Percentiles rank a stretch among this genome's conserved stretches.
Conservation (phyloP, 176 grass and related monocot species). For the Saccharum spontaneum region DNA sequence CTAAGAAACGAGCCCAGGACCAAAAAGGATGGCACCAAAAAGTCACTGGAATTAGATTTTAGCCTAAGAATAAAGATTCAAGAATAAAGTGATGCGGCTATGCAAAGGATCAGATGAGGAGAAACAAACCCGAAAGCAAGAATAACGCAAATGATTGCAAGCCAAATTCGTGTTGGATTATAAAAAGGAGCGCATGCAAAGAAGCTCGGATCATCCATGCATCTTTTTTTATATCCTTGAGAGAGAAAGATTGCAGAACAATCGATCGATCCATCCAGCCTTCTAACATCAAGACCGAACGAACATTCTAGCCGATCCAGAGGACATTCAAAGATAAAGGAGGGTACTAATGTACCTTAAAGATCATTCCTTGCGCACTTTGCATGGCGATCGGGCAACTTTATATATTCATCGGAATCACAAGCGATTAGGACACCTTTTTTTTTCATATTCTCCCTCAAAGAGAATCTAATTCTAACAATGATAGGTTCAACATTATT, state of each 20-base stretch:
- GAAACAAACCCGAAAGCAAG: conserved; percentile 16
- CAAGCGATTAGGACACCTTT: conserved; percentile 41
- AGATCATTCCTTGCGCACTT: conserved; percentile 59
- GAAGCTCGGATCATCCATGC: conserved; percentile 16
- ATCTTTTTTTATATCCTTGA: conserved; percentile 39
- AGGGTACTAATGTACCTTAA: conserved; percentile 50
- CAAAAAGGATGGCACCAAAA: conserved; percentile 32
- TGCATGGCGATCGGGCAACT: conserved; percentile 30
- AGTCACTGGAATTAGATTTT: conserved; percentile 48
- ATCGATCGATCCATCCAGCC: conserved; percentile 34
- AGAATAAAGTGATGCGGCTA: conserved; percentile 81
- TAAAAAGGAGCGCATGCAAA: conserved; percentile 27
- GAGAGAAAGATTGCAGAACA: conserved; percentile 45
- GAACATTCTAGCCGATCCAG: conserved; percentile 57
- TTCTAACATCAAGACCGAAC: conserved; percentile 38
- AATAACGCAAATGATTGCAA: conserved; percentile 38
- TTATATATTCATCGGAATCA: conserved; percentile 63
- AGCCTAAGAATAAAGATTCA: conserved; percentile 73
- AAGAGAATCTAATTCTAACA: conserved; percentile 36
- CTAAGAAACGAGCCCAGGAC: conserved; percentile 1
- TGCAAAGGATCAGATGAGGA: conserved; percentile 43
- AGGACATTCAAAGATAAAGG: conserved; percentile 63
- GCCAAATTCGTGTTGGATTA: conserved; percentile 1
- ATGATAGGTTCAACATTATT: neutral
- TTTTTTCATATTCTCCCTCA: conserved; percentile 24